Evolutionary conservation across 352 stramenopile genomes (phyloP), one percentile per base, ranked within the genome.

Genomic region (Phytophthora sansomeana): DNA sequence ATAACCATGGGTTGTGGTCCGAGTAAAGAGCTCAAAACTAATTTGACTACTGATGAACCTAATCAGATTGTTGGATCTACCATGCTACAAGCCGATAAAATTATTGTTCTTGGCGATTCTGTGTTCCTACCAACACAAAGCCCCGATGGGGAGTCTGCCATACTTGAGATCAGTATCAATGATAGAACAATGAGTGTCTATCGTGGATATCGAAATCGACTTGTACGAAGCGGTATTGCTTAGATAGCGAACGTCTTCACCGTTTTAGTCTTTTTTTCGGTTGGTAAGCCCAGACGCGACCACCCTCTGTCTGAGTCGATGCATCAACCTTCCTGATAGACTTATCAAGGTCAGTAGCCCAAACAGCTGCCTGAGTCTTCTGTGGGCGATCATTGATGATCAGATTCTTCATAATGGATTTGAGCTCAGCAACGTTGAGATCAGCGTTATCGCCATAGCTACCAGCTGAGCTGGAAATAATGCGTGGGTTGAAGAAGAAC

Each of bases 11-110:
- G n/a, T n/a, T n/a, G n/a, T n/a, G n/a, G n/a, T n/a, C n/a, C n/a
- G n/a, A n/a, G n/a, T n/a, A n/a, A n/a, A n/a, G n/a, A n/a, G n/a
- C n/a, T n/a, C n/a, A n/a, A n/a, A n/a, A n/a, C n/a, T n/a, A n/a
- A n/a, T n/a, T n/a, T n/a, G n/a, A 48, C 35, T 58, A 38, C 35
- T 28, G 55, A 63, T 38, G 43, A 63, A 41, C 17, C 43, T 6
- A 16, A 2, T 42, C 55, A 63, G 13, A 19, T 54, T 9, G 14
- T 63, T 49, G 55, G 55, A 16, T 63, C 42, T 29, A 63, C 43
- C 21, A 49, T 48, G 14, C 48, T 63, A 21, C 19, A 30, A 6
- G 42, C 55, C 24, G 42, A 63, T 63, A 30, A 54, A 14, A 63
- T 55, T 21, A 21, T 63, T 19, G 42, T 32, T 41, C 32, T 63